Conservation (phyloP, 2,329 filamentous ascomycete species). For the Sphaerulina populicola region DNA sequence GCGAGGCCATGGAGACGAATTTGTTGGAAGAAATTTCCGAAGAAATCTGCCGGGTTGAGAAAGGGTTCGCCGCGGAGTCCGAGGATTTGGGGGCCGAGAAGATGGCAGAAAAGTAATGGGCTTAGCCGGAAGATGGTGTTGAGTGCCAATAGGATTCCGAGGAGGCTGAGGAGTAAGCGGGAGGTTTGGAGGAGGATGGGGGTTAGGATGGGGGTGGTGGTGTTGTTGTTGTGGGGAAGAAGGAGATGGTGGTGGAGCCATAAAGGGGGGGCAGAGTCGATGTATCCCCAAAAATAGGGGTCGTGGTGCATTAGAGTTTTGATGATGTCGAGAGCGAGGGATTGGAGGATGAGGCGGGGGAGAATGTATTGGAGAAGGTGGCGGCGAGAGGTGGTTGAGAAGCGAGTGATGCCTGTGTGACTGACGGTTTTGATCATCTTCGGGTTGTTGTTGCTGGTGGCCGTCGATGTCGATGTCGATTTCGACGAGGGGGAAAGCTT, state of each 20-base stretch:
- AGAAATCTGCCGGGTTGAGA: constrained; percentile 51
- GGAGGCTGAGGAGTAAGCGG: constrained; percentile 50
- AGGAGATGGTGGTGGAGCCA: constrained; percentile 35
- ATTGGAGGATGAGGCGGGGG: constrained; percentile 46
- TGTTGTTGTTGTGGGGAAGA: constrained; percentile 37
- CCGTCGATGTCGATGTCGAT: too few relatives aligned
- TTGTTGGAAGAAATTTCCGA: constrained; percentile 40
- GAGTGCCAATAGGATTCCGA: constrained; percentile 53
- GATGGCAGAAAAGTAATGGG: constrained; percentile 52
- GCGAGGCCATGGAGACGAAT: constrained; percentile 58
- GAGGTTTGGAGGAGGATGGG: constrained; percentile 45
- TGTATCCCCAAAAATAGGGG: constrained; percentile 59
- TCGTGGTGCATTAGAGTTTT: constrained; percentile 65
- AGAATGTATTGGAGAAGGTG: constrained; percentile 32
- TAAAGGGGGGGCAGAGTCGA: constrained; percentile 32
- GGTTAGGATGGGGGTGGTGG: constrained; percentile 37
- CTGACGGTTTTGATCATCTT: constrained; percentile 10
- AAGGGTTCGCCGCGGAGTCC: constrained; percentile 54
- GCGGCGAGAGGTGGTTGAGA: constrained; percentile 25
- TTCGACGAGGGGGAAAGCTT: not conserved
- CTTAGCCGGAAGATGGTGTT: constrained; percentile 52
- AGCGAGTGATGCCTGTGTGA: constrained; percentile 34
- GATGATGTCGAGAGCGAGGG: constrained; percentile 61
- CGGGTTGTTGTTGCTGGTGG: not conserved
- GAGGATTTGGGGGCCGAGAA: constrained; percentile 51